phyloP scores from a whole-genome alignment of 2,329 filamentous ascomycete species.

The Gyromitra esculenta region DNA sequence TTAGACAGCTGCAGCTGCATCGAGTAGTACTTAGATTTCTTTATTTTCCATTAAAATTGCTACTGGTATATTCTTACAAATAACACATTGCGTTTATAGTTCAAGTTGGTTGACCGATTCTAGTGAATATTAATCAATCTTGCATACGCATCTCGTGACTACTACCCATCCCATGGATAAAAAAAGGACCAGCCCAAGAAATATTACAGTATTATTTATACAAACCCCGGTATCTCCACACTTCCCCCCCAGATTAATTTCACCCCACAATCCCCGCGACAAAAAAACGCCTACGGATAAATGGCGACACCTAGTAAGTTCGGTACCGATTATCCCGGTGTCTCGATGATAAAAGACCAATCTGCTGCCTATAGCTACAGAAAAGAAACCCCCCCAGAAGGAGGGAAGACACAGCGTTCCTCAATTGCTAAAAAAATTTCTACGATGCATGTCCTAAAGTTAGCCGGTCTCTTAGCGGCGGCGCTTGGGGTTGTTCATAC shows the following conservation, averaged over 20 bases:
- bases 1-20: no score
- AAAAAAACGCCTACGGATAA: constrained; percentile 14
- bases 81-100: not conserved
- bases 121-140: not conserved
- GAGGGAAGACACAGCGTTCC: not conserved
- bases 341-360: not conserved
- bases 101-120: not conserved
- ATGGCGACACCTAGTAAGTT: constrained; percentile 7
- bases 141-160: not conserved
- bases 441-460: not conserved
- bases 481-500: not conserved
- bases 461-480: not conserved
- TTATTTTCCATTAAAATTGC: no score
- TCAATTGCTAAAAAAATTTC: not conserved
- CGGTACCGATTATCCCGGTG: constrained; percentile 37
- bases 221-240: constrained; percentile 4
- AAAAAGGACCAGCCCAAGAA: not conserved
- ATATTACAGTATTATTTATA: not conserved
- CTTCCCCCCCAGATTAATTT: not conserved
- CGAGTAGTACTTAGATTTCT: no score
- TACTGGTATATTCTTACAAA: not conserved
- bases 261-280: constrained; percentile 9
- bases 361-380: no score
- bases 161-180: no score
- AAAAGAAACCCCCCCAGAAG: constrained; percentile 12